A percentile compares a stretch with the other conserved stretches of the same genome.
These are phyloP conservation scores for Emergomyces africanus DNA, from an alignment of 2,329 filamentous ascomycete genomes.

Conservation along the genomic window DNA sequence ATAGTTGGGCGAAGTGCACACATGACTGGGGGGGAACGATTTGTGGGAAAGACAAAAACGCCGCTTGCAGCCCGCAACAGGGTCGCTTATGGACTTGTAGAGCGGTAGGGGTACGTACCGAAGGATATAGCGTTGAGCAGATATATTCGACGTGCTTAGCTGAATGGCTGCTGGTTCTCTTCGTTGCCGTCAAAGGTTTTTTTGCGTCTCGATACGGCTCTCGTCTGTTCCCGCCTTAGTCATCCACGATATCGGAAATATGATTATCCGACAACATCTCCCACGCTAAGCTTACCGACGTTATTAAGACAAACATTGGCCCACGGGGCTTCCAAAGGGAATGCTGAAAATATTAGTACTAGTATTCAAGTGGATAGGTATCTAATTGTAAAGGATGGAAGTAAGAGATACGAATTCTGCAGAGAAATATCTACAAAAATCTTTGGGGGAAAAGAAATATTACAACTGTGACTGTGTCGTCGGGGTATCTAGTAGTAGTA, in stretches of 20 bases:
- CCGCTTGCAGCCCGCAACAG: neutral
- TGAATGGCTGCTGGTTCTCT: neutral
- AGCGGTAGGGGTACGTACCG: neutral
- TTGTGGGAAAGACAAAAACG: neutral
- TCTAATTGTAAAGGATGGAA: neutral
- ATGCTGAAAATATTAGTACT: neutral
- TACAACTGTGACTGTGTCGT: neutral
- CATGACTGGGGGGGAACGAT: neutral
- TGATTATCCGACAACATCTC: neutral
- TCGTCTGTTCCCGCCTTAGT: neutral
- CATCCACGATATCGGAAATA: neutral
- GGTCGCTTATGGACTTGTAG: neutral
- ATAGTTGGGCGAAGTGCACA: neutral
- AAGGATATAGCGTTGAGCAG: neutral
- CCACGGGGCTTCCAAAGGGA: neutral
- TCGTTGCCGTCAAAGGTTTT: conserved; percentile 1
- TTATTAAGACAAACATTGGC: neutral
- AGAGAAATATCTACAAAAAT: neutral
- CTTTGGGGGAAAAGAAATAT: neutral
- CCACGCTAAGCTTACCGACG: neutral
- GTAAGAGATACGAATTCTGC: neutral
- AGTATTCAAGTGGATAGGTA: neutral
- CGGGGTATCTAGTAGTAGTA: no score
- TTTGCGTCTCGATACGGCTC: conserved; percentile 1
- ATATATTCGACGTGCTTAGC: neutral